A percentile compares a stretch with the other conserved stretches of the same genome.
Conservation (phyloP, 1,139 yeast genomes). For the Candida sanyaensis region DNA sequence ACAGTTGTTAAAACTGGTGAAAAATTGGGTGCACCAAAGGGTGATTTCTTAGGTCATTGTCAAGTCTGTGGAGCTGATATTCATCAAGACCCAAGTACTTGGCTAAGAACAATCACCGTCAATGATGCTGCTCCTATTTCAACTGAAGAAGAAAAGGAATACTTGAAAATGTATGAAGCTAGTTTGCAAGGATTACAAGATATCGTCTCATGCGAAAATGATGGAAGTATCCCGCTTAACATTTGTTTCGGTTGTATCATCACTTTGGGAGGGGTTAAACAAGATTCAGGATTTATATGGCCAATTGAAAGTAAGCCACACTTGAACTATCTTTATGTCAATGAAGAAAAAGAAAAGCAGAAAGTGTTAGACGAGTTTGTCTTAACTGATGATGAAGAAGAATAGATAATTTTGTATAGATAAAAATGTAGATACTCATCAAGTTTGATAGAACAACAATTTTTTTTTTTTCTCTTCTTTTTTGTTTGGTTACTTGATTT, state of each 20-base stretch:
- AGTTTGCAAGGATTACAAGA: constrained; percentile 4
- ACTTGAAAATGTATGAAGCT: constrained; percentile 27
- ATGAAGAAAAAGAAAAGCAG: constrained; percentile 25
- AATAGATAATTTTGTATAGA: background rate
- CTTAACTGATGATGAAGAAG: constrained; percentile 41
- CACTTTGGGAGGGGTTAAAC: constrained; percentile 47
- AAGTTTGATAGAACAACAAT: background rate
- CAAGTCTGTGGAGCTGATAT: constrained; percentile 53
- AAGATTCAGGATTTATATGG: constrained; percentile 50
- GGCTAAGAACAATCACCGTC: constrained; percentile 79
- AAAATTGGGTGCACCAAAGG: constrained; percentile 62
- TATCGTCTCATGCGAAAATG: constrained; percentile 11
- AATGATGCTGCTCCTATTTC: constrained; percentile 53
- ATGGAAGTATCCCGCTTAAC: constrained; percentile 20
- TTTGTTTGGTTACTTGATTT: background rate
- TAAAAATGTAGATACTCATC: background rate
- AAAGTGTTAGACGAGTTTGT: constrained; percentile 53
- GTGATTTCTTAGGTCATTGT: constrained; percentile 33
- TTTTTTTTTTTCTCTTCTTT: background rate
- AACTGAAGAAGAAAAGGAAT: constrained; percentile 48
- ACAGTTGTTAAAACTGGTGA: constrained; percentile 91
- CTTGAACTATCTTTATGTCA: constrained; percentile 7
- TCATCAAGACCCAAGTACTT: constrained; percentile 58
- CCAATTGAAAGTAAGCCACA: constrained; percentile 32
- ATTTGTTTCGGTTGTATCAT: constrained; percentile 83